phyloP scores from a whole-genome alignment of 2,329 filamentous ascomycete species.

The Fusarium sp. region DNA sequence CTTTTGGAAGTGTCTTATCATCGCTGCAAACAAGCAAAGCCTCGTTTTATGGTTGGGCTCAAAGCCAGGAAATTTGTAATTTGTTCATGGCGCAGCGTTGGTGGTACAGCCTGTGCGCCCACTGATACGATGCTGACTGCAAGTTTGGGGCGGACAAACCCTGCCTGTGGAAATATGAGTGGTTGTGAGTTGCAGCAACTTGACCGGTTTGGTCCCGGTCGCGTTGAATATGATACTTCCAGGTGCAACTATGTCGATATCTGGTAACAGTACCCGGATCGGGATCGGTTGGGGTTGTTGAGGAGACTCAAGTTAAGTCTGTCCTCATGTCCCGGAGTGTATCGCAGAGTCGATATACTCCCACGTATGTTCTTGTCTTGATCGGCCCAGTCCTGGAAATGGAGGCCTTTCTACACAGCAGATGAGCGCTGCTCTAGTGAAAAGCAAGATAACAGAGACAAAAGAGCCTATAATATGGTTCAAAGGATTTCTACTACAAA shows the following conservation, averaged over 20 bases:
- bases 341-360: not conserved
- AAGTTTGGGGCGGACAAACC: constrained; percentile 28
- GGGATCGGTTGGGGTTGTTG: not conserved
- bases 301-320: constrained; percentile 15
- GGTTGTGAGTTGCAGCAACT: constrained; percentile 17
- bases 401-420: not conserved
- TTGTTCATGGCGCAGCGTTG: constrained; percentile 29
- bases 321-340: not conserved
- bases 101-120: constrained; percentile 34
- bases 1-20: constrained; percentile 15
- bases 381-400: not conserved
- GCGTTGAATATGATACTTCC: constrained; percentile 4
- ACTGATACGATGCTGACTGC: constrained; percentile 43
- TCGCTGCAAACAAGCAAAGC: constrained; percentile 19
- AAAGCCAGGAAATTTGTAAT: constrained; percentile 12
- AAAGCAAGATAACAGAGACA: constrained; percentile 15
- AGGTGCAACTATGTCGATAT: not conserved
- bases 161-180: constrained; percentile 20
- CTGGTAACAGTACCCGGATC: not conserved
- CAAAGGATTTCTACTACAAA: constrained; percentile 60
- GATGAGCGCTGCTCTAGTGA: constrained; percentile 1
- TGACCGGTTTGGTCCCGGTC: constrained; percentile 21
- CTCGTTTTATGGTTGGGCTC: constrained; percentile 25
- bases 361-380: not conserved
- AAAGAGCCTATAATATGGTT: constrained; percentile 44